These are phyloP conservation scores for Cephalotrichum gorgonifer DNA, from an alignment of 2,329 filamentous ascomycete species.

Conservation along the genomic window DNA sequence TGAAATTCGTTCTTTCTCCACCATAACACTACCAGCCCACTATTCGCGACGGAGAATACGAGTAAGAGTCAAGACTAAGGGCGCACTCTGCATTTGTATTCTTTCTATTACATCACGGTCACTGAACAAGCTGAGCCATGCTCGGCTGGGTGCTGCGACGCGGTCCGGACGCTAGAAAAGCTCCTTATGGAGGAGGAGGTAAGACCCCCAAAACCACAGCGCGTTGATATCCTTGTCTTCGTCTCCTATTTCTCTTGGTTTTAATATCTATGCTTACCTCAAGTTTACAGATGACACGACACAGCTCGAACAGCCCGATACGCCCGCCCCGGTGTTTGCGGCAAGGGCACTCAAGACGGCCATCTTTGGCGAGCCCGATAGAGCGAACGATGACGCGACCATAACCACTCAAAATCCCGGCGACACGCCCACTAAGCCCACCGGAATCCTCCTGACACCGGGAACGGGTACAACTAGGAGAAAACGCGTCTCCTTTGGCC, in stretches of 20 bases:
- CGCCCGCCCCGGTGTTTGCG: slow-evolving; percentile 56
- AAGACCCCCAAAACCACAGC: not conserved
- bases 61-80: not conserved
- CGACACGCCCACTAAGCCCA: slow-evolving; percentile 37
- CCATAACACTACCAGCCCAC: not conserved
- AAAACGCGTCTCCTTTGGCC: slow-evolving; percentile 56
- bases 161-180: slow-evolving; percentile 28
- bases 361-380: slow-evolving; percentile 49
- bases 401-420: slow-evolving; percentile 8
- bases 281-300: slow-evolving; percentile 24
- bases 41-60: not conserved
- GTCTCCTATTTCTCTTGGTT: not conserved
- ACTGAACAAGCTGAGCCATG: slow-evolving; percentile 24
- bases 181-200: slow-evolving; percentile 9
- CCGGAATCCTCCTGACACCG: slow-evolving; percentile 53
- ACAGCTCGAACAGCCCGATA: slow-evolving; percentile 49
- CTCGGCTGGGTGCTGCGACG: slow-evolving; percentile 50
- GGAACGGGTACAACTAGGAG: slow-evolving; percentile 49
- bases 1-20: not conserved
- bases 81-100: not conserved
- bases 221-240: not conserved
- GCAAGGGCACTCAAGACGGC: slow-evolving; percentile 55
- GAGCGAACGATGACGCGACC: slow-evolving; percentile 22
- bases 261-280: not conserved
- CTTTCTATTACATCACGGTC: not conserved